Conservation (phyloP, 2,329 filamentous ascomycete species). For the Akanthomyces muscarius region DNA sequence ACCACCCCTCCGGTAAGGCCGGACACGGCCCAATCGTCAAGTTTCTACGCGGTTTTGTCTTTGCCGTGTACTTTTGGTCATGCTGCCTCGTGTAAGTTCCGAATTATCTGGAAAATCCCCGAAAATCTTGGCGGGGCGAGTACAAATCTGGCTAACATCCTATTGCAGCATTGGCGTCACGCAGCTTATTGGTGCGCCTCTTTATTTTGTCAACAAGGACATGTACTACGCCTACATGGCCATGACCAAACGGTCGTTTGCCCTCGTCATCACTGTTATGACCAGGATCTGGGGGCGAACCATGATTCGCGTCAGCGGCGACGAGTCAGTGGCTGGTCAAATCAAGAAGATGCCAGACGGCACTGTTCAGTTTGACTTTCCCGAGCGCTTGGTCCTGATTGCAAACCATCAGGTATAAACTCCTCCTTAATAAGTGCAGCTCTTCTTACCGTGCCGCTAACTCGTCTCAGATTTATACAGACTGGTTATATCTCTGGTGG, state of each 20-base stretch:
- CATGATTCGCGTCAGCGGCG: conserved; percentile 75
- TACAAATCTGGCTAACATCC: background rate
- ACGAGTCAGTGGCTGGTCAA: conserved; percentile 73
- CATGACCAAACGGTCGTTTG: conserved; percentile 80
- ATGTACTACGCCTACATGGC: conserved; percentile 85
- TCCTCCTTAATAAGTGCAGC: background rate
- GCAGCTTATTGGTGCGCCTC: conserved; percentile 69
- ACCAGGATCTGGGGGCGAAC: conserved; percentile 88
- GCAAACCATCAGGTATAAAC: conserved; percentile 71
- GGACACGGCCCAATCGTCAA: conserved; percentile 49
- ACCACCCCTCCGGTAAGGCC: conserved; percentile 53
- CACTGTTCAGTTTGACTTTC: conserved; percentile 72
- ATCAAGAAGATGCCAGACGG: conserved; percentile 67
- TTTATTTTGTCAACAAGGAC: conserved; percentile 72
- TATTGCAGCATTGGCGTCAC: conserved; percentile 58
- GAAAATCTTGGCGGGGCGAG: background rate
- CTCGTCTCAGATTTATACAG: conserved; percentile 65
- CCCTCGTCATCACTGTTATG: conserved; percentile 71
- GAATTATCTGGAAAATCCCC: too few relatives aligned
- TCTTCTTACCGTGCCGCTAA: conserved; percentile 22
- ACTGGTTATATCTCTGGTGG: conserved; percentile 95
- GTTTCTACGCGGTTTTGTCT: conserved; percentile 47
- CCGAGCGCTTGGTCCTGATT: conserved; percentile 76
- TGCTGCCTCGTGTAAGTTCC: conserved; percentile 46
- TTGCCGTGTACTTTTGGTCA: conserved; percentile 49